phyloP scores from a whole-genome alignment of 192 early-diverging fungal species.

The Podila horticola region DNA sequence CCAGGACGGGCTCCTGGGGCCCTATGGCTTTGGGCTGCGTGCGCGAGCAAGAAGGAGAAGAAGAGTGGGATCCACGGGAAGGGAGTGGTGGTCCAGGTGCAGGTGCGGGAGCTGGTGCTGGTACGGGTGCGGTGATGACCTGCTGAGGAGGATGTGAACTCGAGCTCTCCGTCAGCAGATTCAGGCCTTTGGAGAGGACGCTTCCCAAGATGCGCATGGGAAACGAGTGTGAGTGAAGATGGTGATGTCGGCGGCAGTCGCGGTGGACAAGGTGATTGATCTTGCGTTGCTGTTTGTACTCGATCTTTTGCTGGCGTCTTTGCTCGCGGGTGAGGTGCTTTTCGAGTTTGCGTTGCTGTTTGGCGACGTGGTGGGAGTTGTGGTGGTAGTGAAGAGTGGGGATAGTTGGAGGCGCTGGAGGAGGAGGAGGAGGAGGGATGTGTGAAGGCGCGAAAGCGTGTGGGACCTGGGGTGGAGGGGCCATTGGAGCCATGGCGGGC shows the following conservation, averaged over 20 bases:
- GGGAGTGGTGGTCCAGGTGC: not conserved
- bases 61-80: not conserved
- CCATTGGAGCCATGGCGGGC: too few relatives aligned
- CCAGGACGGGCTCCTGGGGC: constrained; percentile 10
- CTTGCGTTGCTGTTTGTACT: not conserved
- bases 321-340: not conserved
- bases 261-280: not conserved
- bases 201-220: not conserved
- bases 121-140: not conserved
- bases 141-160: not conserved
- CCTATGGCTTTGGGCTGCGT: not conserved
- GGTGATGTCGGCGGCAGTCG: not conserved
- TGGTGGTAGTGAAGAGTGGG: not conserved
- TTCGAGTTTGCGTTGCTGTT: not conserved
- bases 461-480: not conserved
- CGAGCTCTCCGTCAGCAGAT: not conserved
- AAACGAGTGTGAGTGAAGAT: not conserved
- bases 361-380: not conserved
- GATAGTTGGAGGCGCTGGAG: not conserved
- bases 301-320: not conserved
- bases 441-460: not conserved
- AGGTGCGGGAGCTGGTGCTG: not conserved
- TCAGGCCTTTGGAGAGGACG: not conserved
- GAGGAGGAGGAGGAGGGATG: not conserved
- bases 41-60: not conserved